Percentiles rank a stretch among this genome's conserved stretches.
These are phyloP conservation scores for Allium fistulosum DNA, from an alignment of 106 monocot genomes.

Conservation along the genomic window DNA sequence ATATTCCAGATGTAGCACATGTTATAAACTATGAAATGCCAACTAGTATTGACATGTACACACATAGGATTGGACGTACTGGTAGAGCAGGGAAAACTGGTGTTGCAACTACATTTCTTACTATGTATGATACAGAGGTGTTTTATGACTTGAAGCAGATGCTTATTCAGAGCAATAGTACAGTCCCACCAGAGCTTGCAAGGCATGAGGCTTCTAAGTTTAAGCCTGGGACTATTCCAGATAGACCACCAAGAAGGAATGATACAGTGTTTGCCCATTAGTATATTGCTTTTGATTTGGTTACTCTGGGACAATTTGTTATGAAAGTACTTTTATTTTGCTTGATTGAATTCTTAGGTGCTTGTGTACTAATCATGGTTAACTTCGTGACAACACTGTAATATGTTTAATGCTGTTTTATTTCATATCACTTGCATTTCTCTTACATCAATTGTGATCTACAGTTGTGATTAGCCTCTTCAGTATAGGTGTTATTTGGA, in stretches of 20 bases:
- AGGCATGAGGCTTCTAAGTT: conserved; percentile 96
- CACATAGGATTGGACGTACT: conserved; percentile 94
- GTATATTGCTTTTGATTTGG: not conserved
- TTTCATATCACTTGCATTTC: no score
- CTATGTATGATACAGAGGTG: conserved; percentile 75
- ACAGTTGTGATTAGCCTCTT: no score
- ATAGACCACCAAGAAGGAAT: conserved; percentile 87
- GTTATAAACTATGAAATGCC: conserved; percentile 99
- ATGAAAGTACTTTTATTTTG: conserved; percentile 6
- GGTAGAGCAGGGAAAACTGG: conserved; percentile 97
- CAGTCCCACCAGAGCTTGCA: conserved; percentile 87
- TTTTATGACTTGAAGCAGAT: conserved; percentile 99
- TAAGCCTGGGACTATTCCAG: conserved; percentile 84
- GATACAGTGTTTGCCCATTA: conserved; percentile 82
- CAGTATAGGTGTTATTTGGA: no score
- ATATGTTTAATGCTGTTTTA: no score
- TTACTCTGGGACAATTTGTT: not conserved
- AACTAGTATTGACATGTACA: conserved; percentile 67
- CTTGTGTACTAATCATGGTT: not conserved
- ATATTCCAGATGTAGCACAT: conserved; percentile 97
- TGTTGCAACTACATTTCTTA: conserved; percentile 83
- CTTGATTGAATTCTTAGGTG: not conserved
- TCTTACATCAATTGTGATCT: no score
- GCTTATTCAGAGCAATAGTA: conserved; percentile 87
- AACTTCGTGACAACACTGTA: no score